Base-by-base conservation (phyloP, 306 rosid species). In the Lathyrus aphaca region DNA sequence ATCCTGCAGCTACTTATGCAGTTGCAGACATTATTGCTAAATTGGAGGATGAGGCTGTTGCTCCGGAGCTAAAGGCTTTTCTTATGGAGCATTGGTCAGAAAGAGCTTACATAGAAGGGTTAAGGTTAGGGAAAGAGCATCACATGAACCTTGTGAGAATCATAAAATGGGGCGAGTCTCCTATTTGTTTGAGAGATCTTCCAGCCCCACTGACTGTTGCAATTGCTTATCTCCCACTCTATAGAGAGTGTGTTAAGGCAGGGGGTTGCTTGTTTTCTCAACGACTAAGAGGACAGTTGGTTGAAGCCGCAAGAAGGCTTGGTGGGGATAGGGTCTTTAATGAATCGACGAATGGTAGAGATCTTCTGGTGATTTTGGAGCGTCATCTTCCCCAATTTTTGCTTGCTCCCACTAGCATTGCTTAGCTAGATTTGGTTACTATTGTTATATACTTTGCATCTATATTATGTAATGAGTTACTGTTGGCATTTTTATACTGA, bases 21-120 rank as follows among this genome's bases (percentile, higher is more conserved):
- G 92, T 91, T 58, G 95, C 95, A 11, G 89, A 91, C 72, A 84
- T 79, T 66, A 91, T 91, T 39, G 88, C 97, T 44, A 82, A 72
- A 81, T 86, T 95, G 4, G 84, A 85, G 40, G 92, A 88, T 2
- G 91, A 83, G 72, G 80, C 79, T 69, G 86, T 91, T 69, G 87
- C 97, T 43, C 90, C 95, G 0, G 89, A 86, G 73, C 82, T 91
- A 8, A 88, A 77, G 79, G 74, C 74, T 59, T 91, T 88, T 88
- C 91, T 91, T 45, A 82, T 51, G 62, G 92, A 83, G 77, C 85
- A 86, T 61, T 91, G 97, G 97, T 91, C 97, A 0, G 90, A 85
- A 78, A 84, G 78, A 17, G 95, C 95, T 49, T 88, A 79, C 81
- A 37, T 76, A 72, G 83, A 78, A 30, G 97, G 97, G 65, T 43